A percentile compares a stretch with the other conserved stretches of the same genome.
Conservation (phyloP, 345 rosid species). For the Pugionium dolabratum region DNA sequence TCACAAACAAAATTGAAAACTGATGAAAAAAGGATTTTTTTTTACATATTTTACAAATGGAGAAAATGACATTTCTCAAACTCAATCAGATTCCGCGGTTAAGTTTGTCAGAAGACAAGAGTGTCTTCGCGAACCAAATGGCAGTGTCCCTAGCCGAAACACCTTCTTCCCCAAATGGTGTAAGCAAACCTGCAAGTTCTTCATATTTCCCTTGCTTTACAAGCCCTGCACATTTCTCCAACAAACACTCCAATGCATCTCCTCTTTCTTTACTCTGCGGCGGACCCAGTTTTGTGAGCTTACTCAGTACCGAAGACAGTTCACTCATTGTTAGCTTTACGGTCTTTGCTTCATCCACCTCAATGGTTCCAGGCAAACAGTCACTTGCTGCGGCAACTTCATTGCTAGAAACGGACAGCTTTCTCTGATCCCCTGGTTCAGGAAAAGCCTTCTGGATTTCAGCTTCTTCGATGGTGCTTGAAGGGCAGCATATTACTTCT, state of each 20-base stretch:
- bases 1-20: conserved; percentile 24
- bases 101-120: conserved; percentile 75
- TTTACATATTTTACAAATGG: conserved; percentile 32
- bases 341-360: conserved; percentile 41
- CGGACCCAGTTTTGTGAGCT: conserved; percentile 53
- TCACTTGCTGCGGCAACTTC: conserved; percentile 43
- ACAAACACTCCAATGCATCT: conserved; percentile 83
- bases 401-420: conserved; percentile 21
- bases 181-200: conserved; percentile 84
- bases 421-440: conserved; percentile 33
- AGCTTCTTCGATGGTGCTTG: conserved; percentile 41
- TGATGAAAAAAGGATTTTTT: background rate
- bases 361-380: conserved; percentile 44
- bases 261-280: conserved; percentile 77
- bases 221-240: conserved; percentile 86
- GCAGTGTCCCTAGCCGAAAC: conserved; percentile 98
- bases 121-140: conserved; percentile 91
- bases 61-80: background rate
- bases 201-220: conserved; percentile 84
- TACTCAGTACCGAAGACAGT: conserved; percentile 53
- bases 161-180: conserved; percentile 88
- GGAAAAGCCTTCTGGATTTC: conserved; percentile 32
- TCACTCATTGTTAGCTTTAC: conserved; percentile 48
- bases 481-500: conserved; percentile 34
- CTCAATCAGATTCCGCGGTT: conserved; percentile 50